Conservation (phyloP, 495 filamentous ascomycete genomes). For the Lindgomyces ingoldianus region DNA sequence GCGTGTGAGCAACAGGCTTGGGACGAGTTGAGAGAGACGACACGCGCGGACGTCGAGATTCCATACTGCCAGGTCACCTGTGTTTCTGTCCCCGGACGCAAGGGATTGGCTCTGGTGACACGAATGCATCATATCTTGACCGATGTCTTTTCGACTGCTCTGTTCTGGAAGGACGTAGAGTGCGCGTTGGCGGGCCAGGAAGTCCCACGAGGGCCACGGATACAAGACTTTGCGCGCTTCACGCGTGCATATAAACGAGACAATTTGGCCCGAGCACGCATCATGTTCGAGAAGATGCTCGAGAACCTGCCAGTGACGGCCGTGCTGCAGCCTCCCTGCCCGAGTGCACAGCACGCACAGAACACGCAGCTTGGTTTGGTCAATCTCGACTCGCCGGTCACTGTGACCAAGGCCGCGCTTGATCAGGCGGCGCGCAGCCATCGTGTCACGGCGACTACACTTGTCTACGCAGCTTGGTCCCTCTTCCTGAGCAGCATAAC, state of each 20-base stretch:
- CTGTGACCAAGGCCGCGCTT: background rate
- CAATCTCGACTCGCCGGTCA: background rate
- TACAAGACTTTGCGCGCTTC: slow-evolving; percentile 1
- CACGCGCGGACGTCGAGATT: background rate
- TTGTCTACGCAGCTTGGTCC: slow-evolving; percentile 1
- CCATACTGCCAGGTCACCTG: slow-evolving; percentile 3
- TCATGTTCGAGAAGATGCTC: background rate
- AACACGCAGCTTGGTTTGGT: background rate
- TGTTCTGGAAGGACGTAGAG: background rate
- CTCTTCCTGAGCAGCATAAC: background rate
- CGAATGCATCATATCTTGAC: slow-evolving; percentile 1
- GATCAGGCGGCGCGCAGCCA: background rate
- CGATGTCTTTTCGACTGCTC: background rate
- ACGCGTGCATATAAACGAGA: background rate
- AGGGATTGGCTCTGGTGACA: background rate
- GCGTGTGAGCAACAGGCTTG: background rate
- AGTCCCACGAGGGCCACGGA: background rate
- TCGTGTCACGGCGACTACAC: background rate
- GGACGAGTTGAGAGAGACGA: background rate
- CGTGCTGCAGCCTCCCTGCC: background rate
- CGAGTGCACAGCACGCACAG: background rate
- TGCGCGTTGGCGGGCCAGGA: background rate
- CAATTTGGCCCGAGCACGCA: background rate
- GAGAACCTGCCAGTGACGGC: background rate
- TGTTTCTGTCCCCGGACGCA: background rate